phyloP scores from a whole-genome alignment of 106 monocot genomes.

The Phalaenopsis aphrodite region DNA sequence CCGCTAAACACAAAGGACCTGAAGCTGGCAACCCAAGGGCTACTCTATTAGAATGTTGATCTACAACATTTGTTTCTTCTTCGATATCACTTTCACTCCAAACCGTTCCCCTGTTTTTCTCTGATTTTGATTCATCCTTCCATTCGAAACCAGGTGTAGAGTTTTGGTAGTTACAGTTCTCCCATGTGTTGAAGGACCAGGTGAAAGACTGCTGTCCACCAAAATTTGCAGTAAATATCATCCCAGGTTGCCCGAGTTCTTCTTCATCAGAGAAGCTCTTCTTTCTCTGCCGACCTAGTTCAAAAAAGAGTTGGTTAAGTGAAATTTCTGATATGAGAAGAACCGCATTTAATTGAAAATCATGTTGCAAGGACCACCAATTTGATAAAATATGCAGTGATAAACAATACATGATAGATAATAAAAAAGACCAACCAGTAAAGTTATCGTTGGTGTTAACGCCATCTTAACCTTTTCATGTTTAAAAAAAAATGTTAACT shows the following conservation, averaged over 20 bases:
- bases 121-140: slow-evolving; percentile 40
- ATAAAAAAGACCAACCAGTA: neutral
- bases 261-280: slow-evolving; percentile 25
- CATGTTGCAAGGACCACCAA: neutral
- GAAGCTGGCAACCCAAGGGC: slow-evolving; percentile 70
- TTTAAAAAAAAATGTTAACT: too few species aligned
- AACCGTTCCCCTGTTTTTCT: slow-evolving; percentile 22
- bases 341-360: neutral
- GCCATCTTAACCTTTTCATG: neutral
- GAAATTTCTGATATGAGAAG: neutral
- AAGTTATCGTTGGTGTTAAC: neutral
- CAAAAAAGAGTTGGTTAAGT: neutral
- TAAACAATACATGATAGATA: neutral
- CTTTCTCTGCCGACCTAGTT: slow-evolving; percentile 30
- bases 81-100: slow-evolving; percentile 84
- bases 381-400: neutral
- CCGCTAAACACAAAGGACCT: slow-evolving; percentile 62
- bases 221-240: slow-evolving; percentile 35
- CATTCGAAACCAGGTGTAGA: slow-evolving; percentile 50
- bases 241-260: slow-evolving; percentile 19
- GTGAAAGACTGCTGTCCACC: slow-evolving; percentile 51
- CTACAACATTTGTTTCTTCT: slow-evolving; percentile 28
- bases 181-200: slow-evolving; percentile 62
- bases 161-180: slow-evolving; percentile 20
- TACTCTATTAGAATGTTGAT: slow-evolving; percentile 38